Base-by-base conservation (phyloP, 2,329 filamentous ascomycete species). In the Dactylellina drechsleri region DNA sequence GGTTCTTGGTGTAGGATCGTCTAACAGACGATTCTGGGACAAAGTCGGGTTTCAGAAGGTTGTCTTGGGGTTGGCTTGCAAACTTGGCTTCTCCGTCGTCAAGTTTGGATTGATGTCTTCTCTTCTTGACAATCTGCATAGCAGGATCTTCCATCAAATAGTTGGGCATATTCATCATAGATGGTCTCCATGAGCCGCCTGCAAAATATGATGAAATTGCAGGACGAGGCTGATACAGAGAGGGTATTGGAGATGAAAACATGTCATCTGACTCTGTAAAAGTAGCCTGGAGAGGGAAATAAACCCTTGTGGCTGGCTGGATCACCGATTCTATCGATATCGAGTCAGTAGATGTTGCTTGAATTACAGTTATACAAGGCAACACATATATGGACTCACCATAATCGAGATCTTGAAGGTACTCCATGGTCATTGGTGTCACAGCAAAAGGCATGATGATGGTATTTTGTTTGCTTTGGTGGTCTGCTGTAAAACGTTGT, bases 371-470 rank as follows among this genome's bases (percentile, higher is more conserved):
- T 36, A 36, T 36, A 7, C 41, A 2, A 7, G 3, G 10, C 41
- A 60, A 60, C 57, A 31, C 20, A 52, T 6, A 26, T 18, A 5
- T 43, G 26, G 47, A 65, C 71, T 65, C 26, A 75, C 71, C 64
- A 26, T 75, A 75, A n/a, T 75, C 71, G 71, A 75, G 71, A 15
- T 75, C 71, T 18, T 75, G 64, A 41, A 75, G 71, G 53, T 75
- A 75, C 58, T 75, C 71, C 71, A 75, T 75, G 12, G 71, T 59
- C 57, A 75, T 75, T 68, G 71, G 71, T 23, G 64, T 68, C 26
- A 75, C 53, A 68, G 71, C 71, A 45, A 68, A 75, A 64, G 71
- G 71, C 71, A 75, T 75, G 52, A 52, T 75, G 47, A 50, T 56
- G 28, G 4, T 31, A 52, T 18, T 53, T 16, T 8, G 36, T 16